Conservation (phyloP, 305 asterid genomes). For the Solanum hybrid region DNA sequence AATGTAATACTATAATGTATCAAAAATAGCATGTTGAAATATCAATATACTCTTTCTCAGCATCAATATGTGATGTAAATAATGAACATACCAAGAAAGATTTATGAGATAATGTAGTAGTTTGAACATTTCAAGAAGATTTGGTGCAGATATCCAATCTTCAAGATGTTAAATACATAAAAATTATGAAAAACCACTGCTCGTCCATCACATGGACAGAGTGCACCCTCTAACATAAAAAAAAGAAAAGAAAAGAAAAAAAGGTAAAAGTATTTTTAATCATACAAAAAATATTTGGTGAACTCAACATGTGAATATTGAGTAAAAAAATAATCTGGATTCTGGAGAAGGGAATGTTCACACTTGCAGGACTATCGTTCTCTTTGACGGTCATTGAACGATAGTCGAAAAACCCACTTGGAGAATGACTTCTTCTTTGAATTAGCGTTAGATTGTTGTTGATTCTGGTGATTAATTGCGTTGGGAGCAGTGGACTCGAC, state of each 20-base stretch:
- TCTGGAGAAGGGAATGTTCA: constrained; percentile 2
- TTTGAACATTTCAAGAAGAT: constrained; percentile 15
- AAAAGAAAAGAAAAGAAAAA: not conserved
- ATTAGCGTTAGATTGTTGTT: constrained; percentile 13
- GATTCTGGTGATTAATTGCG: constrained; percentile 3
- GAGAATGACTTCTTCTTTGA: constrained; percentile 43
- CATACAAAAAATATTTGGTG: constrained; percentile 11
- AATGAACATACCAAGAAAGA: constrained; percentile 1
- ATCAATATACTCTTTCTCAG: not conserved
- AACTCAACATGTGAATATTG: constrained; percentile 47
- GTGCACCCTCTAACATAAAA: constrained; percentile 41
- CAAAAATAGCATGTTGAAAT: not conserved
- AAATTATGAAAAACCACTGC: constrained; percentile 41
- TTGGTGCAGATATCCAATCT: constrained; percentile 6
- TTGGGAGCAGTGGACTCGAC: constrained; percentile 17
- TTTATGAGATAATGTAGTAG: not conserved
- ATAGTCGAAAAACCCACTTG: constrained; percentile 80
- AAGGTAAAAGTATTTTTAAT: not conserved
- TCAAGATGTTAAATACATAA: constrained; percentile 21
- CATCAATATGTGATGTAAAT: constrained; percentile 4
- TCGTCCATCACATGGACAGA: constrained; percentile 70
- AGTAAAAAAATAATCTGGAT: constrained; percentile 21
- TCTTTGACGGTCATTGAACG: constrained; percentile 54
- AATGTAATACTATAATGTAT: not conserved
- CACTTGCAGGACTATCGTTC: constrained; percentile 45